These are phyloP conservation scores for Hanseniaspora sp. DNA, from an alignment of 1,139 yeast species.

Conservation along the genomic window DNA sequence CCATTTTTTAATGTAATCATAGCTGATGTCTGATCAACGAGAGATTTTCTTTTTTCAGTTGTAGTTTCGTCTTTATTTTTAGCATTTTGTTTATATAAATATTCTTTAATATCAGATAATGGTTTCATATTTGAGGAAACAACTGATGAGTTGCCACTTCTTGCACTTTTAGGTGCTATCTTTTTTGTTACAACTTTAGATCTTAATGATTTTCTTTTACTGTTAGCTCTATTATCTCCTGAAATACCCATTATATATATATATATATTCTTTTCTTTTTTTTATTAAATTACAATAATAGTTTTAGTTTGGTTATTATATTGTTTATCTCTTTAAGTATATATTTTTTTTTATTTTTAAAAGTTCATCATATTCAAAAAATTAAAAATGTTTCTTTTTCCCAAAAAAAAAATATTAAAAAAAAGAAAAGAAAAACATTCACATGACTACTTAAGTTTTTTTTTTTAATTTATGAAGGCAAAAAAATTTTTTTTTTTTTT, in stretches of 20 bases:
- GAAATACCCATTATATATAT: conserved; percentile 7
- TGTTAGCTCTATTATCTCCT: neutral
- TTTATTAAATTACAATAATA: neutral
- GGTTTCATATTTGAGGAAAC: conserved; percentile 8
- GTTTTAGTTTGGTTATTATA: neutral
- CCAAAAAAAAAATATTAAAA: too few species aligned
- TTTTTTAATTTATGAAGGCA: too few species aligned
- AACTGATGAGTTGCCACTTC: neutral
- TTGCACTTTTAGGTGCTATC: conserved; percentile 1
- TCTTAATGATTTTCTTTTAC: conserved; percentile 11
- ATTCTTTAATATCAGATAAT: conserved; percentile 10
- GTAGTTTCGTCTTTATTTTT: neutral
- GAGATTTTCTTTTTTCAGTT: neutral
- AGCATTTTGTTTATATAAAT: conserved; percentile 6
- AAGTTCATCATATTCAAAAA: too few species aligned
- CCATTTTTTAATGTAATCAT: conserved; percentile 10
- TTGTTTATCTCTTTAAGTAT: neutral
- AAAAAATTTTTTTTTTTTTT: too few species aligned
- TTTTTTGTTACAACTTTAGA: conserved; percentile 7
- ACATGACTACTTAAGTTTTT: too few species aligned
- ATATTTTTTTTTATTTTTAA: neutral
- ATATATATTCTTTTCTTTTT: too few species aligned
- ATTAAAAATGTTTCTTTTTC: too few species aligned
- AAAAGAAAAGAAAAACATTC: too few species aligned
- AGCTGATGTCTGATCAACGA: conserved; percentile 1